These are phyloP conservation scores for Fusarium pseudocircinatum DNA, from an alignment of 2,329 filamentous ascomycete genomes.

Conservation along the genomic window DNA sequence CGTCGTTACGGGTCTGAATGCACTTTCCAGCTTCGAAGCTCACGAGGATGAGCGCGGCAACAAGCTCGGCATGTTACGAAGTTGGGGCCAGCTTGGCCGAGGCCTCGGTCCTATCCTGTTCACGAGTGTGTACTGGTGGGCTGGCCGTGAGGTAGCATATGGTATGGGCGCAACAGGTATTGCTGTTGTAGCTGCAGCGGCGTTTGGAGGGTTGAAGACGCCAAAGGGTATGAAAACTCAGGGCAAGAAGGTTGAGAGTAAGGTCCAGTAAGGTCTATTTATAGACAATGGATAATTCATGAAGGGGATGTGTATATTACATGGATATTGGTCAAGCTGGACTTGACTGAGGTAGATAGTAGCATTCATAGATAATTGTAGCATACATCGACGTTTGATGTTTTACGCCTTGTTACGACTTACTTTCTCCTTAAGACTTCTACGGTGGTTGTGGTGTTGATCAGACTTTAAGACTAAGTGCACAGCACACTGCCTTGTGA, in stretches of 20 bases:
- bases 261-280: slow-evolving; percentile 22
- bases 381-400: not conserved
- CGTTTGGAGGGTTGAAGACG: slow-evolving; percentile 76
- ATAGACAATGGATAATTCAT: not conserved
- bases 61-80: slow-evolving; percentile 84
- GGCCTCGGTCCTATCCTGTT: slow-evolving; percentile 90
- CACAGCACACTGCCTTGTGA: not conserved
- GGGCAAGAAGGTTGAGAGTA: slow-evolving; percentile 31
- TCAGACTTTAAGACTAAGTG: not conserved
- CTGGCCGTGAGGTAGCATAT: slow-evolving; percentile 87
- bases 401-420: not conserved
- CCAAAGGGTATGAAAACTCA: slow-evolving; percentile 53
- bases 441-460: not conserved
- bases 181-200: slow-evolving; percentile 74
- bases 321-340: slow-evolving; percentile 20
- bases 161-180: slow-evolving; percentile 83
- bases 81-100: slow-evolving; percentile 86
- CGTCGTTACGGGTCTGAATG: slow-evolving; percentile 93
- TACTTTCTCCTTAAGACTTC: not conserved
- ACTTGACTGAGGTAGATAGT: slow-evolving; percentile 16
- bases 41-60: slow-evolving; percentile 81
- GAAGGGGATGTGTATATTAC: not conserved
- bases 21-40: slow-evolving; percentile 90
- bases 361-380: not conserved
- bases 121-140: slow-evolving; percentile 98